Evolutionary conservation across 2,329 filamentous ascomycete species (phyloP), one percentile per base, ranked within the genome.

Genomic region (Diaporthe caulivora): DNA sequence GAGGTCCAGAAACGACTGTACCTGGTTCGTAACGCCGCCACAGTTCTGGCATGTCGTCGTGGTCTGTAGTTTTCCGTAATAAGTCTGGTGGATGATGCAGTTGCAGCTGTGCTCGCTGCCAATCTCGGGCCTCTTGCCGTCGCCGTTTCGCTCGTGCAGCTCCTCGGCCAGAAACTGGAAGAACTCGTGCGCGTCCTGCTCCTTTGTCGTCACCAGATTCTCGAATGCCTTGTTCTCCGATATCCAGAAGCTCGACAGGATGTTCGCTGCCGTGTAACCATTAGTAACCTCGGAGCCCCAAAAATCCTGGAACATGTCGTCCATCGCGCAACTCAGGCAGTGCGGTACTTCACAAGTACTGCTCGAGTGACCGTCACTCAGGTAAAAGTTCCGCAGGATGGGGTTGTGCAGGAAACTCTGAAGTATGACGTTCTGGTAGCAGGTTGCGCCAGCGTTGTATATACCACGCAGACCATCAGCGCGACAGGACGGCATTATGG

Each of bases 401-500:
- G 96, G 96, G 80, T 98, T 98, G 84, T 98, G 96, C 71, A 98
- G 90, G 78, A 99, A 92, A 72, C 93, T 95, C 82, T 98, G 97
- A 21, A 99, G 87, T 62, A 98, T 95, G 40, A 98, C 96, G 78
- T 97, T 97, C 88, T 98, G 96, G 83, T 98, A 99, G 85, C 96
- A 99, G 15, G 97, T 98, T 73, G 97, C 95, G n/a, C 96, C 97
- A 81, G 98, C 96, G 80, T 98, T 99, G 83, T 97, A 98, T 75
- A 99, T 93, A 42, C 96, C 96, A 47, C 97, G 92, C 51, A 98
- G 90, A 13, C 97, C 96, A 77, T 93, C 95, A 24, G 95, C 95
- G 72, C 94, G 92, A 80, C 96, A 98, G 17, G 95, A 93, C 9
- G 94, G 92, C 72, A 92, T 90, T 37, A 90, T 92, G 17, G 95